A percentile compares a stretch with the other conserved stretches of the same genome.
These are phyloP conservation scores for Begonia loranthoides DNA, from an alignment of 306 rosid genomes.

Conservation along the genomic window DNA sequence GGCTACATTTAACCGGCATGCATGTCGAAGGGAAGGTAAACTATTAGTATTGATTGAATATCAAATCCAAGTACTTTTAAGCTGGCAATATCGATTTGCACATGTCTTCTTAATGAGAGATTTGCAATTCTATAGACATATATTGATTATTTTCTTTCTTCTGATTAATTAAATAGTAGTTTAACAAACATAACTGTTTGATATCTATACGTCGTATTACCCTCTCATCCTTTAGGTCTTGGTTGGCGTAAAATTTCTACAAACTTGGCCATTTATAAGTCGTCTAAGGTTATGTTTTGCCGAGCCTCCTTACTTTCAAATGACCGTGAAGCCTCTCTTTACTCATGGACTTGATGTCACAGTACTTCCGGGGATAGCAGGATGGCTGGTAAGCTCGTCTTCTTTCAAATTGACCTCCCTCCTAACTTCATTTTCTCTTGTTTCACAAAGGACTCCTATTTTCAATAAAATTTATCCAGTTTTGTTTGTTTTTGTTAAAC, in stretches of 20 bases:
- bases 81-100: too few species aligned
- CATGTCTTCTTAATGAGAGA: too few species aligned
- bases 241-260: constrained; percentile 82
- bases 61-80: too few species aligned
- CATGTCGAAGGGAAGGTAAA: constrained; percentile 95
- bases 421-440: too few species aligned
- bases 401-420: too few species aligned
- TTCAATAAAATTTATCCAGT: too few species aligned
- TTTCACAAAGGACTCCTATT: too few species aligned
- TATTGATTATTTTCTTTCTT: too few species aligned
- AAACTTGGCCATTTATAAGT: constrained; percentile 59
- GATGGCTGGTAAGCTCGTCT: constrained; percentile 68
- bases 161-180: too few species aligned
- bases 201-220: not conserved
- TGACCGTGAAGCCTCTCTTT: constrained; percentile 88
- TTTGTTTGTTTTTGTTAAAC: too few species aligned
- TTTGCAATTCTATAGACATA: too few species aligned
- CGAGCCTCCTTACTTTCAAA: constrained; percentile 95
- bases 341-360: constrained; percentile 87
- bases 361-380: constrained; percentile 93
- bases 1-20: constrained; percentile 89
- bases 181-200: too few species aligned
- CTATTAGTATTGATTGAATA: not conserved
- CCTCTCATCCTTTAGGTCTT: constrained; percentile 37
- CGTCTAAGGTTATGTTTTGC: constrained; percentile 79